Base-by-base conservation (phyloP, 306 rosid species). In the Malus orientalis region DNA sequence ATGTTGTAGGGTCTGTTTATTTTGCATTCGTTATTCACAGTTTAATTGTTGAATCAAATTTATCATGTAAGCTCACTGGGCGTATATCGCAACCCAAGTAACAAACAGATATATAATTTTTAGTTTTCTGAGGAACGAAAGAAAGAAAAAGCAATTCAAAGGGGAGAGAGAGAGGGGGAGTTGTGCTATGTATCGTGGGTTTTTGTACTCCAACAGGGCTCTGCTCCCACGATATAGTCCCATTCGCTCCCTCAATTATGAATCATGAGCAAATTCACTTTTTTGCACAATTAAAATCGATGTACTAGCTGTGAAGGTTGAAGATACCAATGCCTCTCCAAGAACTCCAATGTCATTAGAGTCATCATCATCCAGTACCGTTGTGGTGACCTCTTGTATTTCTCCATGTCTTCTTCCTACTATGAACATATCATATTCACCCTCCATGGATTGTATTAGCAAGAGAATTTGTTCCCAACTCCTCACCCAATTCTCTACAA, bases 241-340 rank as follows among this genome's bases (percentile, higher is more conserved):
- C 19, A 8, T n/a, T 57, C 25, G 11, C 62, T 19, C 25, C 62
- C 62, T 57, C 3, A 4, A 57, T 57, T 12, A 57, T 63, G 18
- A 63, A 29, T 5, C 44, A 6, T 70, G 42, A 15, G 71, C 81
- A 53, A 22, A 60, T 3, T 38, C 78, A 8, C 79, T 79, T 3
- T 71, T 83, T 15, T 82, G 80, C 74, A 85, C 74, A 20, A 85
- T 72, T 20, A 85, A 55, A 73, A 85, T 57, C 1, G 88, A 85
- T 38, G 81, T 73, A 3, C 69, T 80, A 0, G 80, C 27, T 1
- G 86, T 63, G 69, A 83, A 86, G 71, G 57, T 79, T 1, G 87
- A 81, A 23, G 85, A 71, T 54, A 83, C 87, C n/a, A 83, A 13
- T 1, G 71, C 49, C 23, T 86, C 87, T 11, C 87, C 89, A 2